These are phyloP conservation scores for Colletotrichum lupini DNA, from an alignment of 2,329 filamentous ascomycete genomes.

Conservation along the genomic window DNA sequence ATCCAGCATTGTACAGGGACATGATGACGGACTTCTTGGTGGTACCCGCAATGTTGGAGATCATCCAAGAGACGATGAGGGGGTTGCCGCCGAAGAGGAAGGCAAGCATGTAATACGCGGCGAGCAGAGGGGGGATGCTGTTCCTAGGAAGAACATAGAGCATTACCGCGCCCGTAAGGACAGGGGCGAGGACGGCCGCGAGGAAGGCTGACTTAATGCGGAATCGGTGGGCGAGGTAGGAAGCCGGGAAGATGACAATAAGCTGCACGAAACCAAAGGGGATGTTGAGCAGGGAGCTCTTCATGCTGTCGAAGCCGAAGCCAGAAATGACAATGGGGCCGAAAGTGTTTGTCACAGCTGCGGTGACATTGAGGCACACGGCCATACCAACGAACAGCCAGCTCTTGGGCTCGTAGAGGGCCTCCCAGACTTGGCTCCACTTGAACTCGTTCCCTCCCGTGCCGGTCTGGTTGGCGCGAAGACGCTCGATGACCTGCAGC, in stretches of 20 bases:
- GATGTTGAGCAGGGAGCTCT: conserved; percentile 72
- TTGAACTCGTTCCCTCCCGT: conserved; percentile 78
- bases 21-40: conserved; percentile 75
- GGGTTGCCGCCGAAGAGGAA: conserved; percentile 76
- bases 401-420: conserved; percentile 59
- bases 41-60: conserved; percentile 74
- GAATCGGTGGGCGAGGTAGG: conserved; percentile 67
- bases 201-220: conserved; percentile 68
- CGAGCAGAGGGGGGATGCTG: conserved; percentile 58
- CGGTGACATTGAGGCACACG: conserved; percentile 72
- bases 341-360: conserved; percentile 72
- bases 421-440: conserved; percentile 70
- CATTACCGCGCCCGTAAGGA: conserved; percentile 69
- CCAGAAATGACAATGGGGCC: conserved; percentile 72
- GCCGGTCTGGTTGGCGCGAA: conserved; percentile 80
- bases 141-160: conserved; percentile 63
- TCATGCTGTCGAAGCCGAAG: conserved; percentile 68
- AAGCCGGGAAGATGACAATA: conserved; percentile 67
- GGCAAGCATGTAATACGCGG: conserved; percentile 73
- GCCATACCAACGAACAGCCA: conserved; percentile 71
- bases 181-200: conserved; percentile 64
- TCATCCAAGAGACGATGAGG: conserved; percentile 75
- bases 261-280: conserved; percentile 73
- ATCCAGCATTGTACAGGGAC: conserved; percentile 72
- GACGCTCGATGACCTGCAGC: conserved; percentile 74